Evolutionary conservation across 768 basidiomycete genomes (phyloP).

Genomic region (Suillus subaureus): DNA sequence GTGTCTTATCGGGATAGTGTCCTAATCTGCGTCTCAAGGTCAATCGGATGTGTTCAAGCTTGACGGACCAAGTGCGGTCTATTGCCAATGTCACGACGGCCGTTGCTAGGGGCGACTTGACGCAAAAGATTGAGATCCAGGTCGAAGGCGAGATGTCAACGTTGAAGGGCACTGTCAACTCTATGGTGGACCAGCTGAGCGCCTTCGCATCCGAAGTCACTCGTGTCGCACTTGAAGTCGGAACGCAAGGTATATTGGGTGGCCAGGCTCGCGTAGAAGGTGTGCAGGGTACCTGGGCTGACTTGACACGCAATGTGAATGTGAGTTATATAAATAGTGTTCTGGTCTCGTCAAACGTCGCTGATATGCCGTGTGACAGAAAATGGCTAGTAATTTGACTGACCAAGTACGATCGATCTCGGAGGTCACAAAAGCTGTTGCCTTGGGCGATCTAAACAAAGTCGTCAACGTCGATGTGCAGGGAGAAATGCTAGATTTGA

Average conservation of each 20-base stretch:
- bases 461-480: conserved; percentile 91
- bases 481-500: conserved; percentile 90
- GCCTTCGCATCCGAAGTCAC: conserved; percentile 86
- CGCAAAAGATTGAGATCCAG: conserved; percentile 90
- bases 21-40: conserved; percentile 43
- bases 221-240: conserved; percentile 85
- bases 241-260: conserved; percentile 88
- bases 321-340: conserved; percentile 38
- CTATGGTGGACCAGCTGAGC: conserved; percentile 91
- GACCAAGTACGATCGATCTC: conserved; percentile 92
- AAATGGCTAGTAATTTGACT: conserved; percentile 86
- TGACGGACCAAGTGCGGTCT: conserved; percentile 81
- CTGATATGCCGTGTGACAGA: conserved; percentile 42
- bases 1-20: neutral
- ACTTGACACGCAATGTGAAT: conserved; percentile 89
- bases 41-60: conserved; percentile 78
- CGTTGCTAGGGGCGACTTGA: conserved; percentile 88
- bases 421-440: conserved; percentile 78
- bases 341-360: neutral
- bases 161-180: conserved; percentile 82
- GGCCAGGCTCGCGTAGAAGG: conserved; percentile 90
- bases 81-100: conserved; percentile 88
- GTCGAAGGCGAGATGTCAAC: conserved; percentile 88
- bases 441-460: conserved; percentile 80
- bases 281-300: conserved; percentile 93